These are phyloP conservation scores for Penicillium cosmopolitanum DNA, from an alignment of 495 filamentous ascomycete species.

Conservation along the genomic window DNA sequence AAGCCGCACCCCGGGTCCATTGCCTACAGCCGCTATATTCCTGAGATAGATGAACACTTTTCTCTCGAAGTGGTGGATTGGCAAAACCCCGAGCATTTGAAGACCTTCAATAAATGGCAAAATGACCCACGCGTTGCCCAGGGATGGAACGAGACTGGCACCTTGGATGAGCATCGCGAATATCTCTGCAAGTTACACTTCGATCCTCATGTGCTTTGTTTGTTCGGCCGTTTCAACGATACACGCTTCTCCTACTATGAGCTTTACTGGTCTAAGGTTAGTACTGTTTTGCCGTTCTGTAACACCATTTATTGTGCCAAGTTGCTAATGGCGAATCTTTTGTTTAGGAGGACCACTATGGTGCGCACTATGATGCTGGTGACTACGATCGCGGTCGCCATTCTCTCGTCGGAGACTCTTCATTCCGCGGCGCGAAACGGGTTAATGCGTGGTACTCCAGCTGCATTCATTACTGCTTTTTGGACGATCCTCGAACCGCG, in stretches of 20 bases:
- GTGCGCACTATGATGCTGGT: constrained; percentile 64
- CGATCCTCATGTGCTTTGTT: constrained; percentile 63
- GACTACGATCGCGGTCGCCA: constrained; percentile 71
- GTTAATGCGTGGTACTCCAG: constrained; percentile 71
- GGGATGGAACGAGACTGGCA: constrained; percentile 70
- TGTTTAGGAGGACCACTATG: constrained; percentile 64
- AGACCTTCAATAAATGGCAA: constrained; percentile 68
- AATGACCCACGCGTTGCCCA: constrained; percentile 71
- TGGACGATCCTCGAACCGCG: constrained; percentile 68
- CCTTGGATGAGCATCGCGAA: constrained; percentile 62
- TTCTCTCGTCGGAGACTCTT: constrained; percentile 66
- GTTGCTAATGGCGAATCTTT: background rate
- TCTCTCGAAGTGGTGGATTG: constrained; percentile 66
- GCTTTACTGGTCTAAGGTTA: constrained; percentile 72
- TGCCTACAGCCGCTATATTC: constrained; percentile 69
- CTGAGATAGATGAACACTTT: constrained; percentile 67
- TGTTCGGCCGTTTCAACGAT: constrained; percentile 66
- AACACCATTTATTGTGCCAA: background rate
- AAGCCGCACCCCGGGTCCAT: constrained; percentile 65
- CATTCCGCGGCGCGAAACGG: constrained; percentile 65
- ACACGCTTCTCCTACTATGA: constrained; percentile 69
- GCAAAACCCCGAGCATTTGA: constrained; percentile 54
- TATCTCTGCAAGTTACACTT: constrained; percentile 62
- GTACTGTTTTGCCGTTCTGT: background rate
- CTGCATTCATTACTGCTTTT: constrained; percentile 70